Base-by-base conservation (phyloP, 1,284 basidiomycete species). In the Tremellales sp. region DNA sequence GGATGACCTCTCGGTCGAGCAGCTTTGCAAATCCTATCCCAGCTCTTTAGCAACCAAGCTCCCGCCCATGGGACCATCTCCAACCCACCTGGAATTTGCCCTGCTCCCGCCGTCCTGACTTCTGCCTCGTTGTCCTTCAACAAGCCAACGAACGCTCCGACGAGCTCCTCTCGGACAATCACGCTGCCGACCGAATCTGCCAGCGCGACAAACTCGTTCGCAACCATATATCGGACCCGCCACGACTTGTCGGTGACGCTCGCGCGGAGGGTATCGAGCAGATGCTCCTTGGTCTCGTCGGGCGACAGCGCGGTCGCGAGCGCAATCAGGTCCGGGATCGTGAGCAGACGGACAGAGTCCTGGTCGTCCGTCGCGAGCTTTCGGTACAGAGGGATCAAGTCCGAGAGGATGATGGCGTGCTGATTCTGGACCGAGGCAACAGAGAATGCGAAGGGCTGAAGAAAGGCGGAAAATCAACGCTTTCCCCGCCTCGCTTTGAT, bases 71-170 rank as follows among this genome's bases (percentile, higher is more conserved):
- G 29, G 22, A 29, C 4, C 6, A 27, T 18, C 12, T 19, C 14
- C 37, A 42, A 72, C 74, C 51, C 66, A 91, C 92, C 93, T 67
- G 95, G 95, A 58, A 98, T 88, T 73, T 98, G 95, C 39, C 88
- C 88, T 22, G 95, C 84, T 41, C 88, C 92, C 25, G 95, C 95
- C 37, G 93, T 97, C 55, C 94, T 82, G 44, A 98, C 95, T 75
- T 99, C 95, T 19, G 95, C 95, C 75, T 99, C 95, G 65, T 97
- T 95, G 69, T 99, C 95, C 74, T 97, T 97, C 63, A 99, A 77
- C 39, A 99, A 78, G 50, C 88, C 85, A 3, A 97, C 91, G 69
- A 88, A 98, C 53, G 95, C 91, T 39, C 82, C 82, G 51, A 95
- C 90, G 48, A 98, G 77, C 69, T 99, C 95, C 60, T 97, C 94